Base-by-base conservation (phyloP, 2,329 filamentous ascomycete species). In the Podosphaera fusca region DNA sequence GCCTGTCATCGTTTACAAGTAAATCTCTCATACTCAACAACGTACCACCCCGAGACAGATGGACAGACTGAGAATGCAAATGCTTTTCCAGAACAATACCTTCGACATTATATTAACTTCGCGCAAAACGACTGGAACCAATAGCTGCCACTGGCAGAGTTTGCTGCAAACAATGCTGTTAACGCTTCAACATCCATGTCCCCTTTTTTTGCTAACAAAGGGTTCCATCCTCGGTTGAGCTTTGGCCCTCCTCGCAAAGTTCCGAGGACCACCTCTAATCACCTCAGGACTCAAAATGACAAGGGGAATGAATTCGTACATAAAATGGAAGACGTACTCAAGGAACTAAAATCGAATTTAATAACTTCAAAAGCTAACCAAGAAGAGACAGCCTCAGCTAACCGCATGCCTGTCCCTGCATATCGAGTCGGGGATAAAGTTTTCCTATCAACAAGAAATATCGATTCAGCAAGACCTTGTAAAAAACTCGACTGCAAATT, bases 71-170 rank as follows among this genome's bases (percentile, higher is more conserved):
- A 21, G 21, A 21, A 21, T 21, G 21, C 21, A 21, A 21, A 21
- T 21, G 21, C 21, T 21, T 21, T 21, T 21, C 21, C 21, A 21
- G 21, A 21, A 21, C 21, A 21, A 21, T 21, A 21, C 21, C 21
- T 21, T 21, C 21, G 21, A 21, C 21, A 21, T 21, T 21, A 21
- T 21, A 21, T 21, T 21, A 21, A 21, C 21, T 21, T 21, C 21
- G 1, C 21, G 21, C 21, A 21, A 21, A 21, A 21, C 1, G 21
- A 21, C 21, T 21, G 21, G 21, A 21, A 21, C 21, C 21, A 21
- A 21, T 57, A 31, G 36, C 57, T 63, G 2, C 40, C 40, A 12
- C 9, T 62, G 7, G 56, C 60, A 1, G 57, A 63, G 46, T 62
- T 61, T 31, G 57, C 59, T 1, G 55, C 57, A 10, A 59, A 61